Conservation (phyloP, 83 land plant species). For the Diphasiastrum complanatum region DNA sequence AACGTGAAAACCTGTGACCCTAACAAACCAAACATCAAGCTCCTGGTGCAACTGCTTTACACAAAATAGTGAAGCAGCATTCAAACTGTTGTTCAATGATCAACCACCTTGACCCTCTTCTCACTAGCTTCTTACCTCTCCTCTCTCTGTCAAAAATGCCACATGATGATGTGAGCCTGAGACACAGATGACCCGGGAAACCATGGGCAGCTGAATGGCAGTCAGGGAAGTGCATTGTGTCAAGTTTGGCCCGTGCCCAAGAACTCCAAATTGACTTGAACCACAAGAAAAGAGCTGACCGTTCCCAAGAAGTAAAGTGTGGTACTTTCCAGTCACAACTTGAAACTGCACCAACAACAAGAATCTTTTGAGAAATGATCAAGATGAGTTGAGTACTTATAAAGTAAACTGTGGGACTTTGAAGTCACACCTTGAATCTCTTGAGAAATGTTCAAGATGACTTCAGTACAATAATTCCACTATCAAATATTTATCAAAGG, state of each 20-base stretch:
- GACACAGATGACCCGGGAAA: slow-evolving; percentile 18
- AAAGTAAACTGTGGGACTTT: too few species aligned
- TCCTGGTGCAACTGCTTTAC: too few species aligned
- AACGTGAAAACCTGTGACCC: slow-evolving; percentile 25
- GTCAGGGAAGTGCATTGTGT: not conserved
- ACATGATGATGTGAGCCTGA: slow-evolving; percentile 22
- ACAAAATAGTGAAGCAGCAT: not conserved
- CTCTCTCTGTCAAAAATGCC: slow-evolving; percentile 25
- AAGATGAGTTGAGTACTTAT: too few species aligned
- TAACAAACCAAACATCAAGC: too few species aligned
- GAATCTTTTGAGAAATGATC: too few species aligned
- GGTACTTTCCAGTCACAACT: slow-evolving; percentile 34
- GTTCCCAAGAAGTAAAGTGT: slow-evolving; percentile 17
- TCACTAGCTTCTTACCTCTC: slow-evolving; percentile 17
- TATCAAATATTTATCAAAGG: too few species aligned
- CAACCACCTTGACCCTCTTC: not conserved
- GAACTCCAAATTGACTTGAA: not conserved
- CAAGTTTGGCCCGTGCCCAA: slow-evolving; percentile 4
- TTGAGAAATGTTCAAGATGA: too few species aligned
- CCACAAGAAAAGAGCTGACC: slow-evolving; percentile 19
- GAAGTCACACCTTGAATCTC: too few species aligned
- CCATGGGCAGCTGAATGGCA: slow-evolving; percentile 2
- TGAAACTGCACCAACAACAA: slow-evolving; percentile 33
- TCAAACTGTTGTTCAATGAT: not conserved
- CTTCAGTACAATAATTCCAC: too few species aligned